Evolutionary conservation across 441 rosid species (phyloP).

Genomic region (Mallotus repandus): DNA sequence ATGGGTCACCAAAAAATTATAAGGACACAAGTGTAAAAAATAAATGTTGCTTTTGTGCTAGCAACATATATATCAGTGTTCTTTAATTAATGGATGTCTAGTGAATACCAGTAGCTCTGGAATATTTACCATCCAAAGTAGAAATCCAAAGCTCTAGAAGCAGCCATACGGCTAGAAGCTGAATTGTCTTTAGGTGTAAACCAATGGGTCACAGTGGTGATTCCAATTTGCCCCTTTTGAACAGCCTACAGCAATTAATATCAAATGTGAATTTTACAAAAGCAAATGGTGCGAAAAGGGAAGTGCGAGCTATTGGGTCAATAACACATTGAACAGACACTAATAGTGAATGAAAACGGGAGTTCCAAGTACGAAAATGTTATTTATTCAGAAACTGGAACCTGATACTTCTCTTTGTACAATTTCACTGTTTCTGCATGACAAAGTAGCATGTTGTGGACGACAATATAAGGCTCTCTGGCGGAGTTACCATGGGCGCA

Average conservation of each 20-base stretch:
- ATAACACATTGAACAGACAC: no score
- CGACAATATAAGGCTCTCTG: constrained; percentile 20
- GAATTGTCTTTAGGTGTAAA: constrained; percentile 7
- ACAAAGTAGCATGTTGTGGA: constrained; percentile 13
- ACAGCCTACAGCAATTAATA: neutral
- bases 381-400: neutral
- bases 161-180: neutral
- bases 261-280: no score
- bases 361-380: no score
- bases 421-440: constrained; percentile 18
- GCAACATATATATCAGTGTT: no score
- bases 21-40: no score
- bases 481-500: constrained; percentile 21
- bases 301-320: no score
- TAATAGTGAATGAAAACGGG: no score
- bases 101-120: no score
- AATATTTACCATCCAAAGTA: constrained; percentile 17
- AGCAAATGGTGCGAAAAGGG: neutral
- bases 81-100: no score
- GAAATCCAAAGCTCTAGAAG: constrained; percentile 18
- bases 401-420: constrained; percentile 17
- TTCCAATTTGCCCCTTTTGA: constrained; percentile 18
- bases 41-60: no score
- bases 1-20: no score
- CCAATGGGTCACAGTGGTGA: constrained; percentile 12